Conservation (phyloP, 2,329 filamentous ascomycete genomes). For the Phaeosphaeria sp. region DNA sequence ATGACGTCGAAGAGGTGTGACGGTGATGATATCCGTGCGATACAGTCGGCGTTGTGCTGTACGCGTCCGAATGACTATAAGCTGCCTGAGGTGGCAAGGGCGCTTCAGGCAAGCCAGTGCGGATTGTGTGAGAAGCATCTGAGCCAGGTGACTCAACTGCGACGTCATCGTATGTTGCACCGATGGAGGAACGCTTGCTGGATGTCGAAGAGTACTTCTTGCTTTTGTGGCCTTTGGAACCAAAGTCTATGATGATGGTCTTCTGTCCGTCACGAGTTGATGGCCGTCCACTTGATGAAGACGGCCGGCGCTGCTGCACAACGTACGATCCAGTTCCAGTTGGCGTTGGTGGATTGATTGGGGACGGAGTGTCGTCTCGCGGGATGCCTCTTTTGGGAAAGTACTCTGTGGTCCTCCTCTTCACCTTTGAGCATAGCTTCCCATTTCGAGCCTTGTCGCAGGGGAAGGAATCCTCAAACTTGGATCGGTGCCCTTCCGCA, state of each 20-base stretch:
- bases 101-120: slow-evolving; percentile 43
- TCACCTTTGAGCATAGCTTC: slow-evolving; percentile 33
- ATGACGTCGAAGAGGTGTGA: slow-evolving; percentile 38
- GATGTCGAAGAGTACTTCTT: slow-evolving; percentile 29
- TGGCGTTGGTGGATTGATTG: slow-evolving; percentile 42
- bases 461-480: slow-evolving; percentile 29
- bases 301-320: slow-evolving; percentile 33
- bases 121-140: slow-evolving; percentile 37
- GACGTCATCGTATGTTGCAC: slow-evolving; percentile 26
- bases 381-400: slow-evolving; percentile 17
- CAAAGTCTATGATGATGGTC: slow-evolving; percentile 38
- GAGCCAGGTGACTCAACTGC: slow-evolving; percentile 39
- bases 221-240: slow-evolving; percentile 31
- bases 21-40: slow-evolving; percentile 32
- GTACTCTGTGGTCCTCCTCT: slow-evolving; percentile 33
- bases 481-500: slow-evolving; percentile 31
- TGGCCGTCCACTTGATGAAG: slow-evolving; percentile 29
- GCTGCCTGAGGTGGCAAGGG: slow-evolving; percentile 17
- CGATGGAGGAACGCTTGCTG: slow-evolving; percentile 37
- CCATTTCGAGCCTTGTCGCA: slow-evolving; percentile 33
- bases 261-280: slow-evolving; percentile 32
- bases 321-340: slow-evolving; percentile 29
- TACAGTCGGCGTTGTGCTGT: slow-evolving; percentile 24
- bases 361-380: slow-evolving; percentile 38
- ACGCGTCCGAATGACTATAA: slow-evolving; percentile 24